Base-by-base conservation (phyloP, 1,284 basidiomycete genomes). In the Rhodotorula mucilaginosa region DNA sequence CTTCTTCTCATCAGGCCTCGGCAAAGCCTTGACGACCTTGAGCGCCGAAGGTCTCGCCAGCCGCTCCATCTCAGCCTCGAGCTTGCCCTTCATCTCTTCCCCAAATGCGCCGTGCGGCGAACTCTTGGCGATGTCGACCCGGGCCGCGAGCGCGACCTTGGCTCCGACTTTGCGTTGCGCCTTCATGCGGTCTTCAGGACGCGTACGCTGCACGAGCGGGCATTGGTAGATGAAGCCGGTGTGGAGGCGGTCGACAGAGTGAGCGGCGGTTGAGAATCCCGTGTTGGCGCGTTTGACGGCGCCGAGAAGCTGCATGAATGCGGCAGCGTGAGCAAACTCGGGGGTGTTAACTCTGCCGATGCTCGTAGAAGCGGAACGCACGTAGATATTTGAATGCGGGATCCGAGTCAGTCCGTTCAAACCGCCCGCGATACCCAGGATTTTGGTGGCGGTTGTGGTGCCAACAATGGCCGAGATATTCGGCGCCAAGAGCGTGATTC, bases 391-490 rank as follows among this genome's bases (percentile, higher is more conserved):
- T 82, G 93, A 96, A 5, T 92, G 86, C 8, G 97, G 97, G 86
- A 97, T 96, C 81, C 97, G 95, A 63, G 91, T 90, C 54, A 99
- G 86, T 0, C 91, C 92, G 64, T 87, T 87, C 26, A 99, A 85
- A 58, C 97, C 97, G 70, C 97, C 97, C 48, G 97, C 94, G 59
- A 97, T 93, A 81, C 97, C 97, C 59, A 99, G 88, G 61, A 99
- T 84, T 85, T 99, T 99, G 61, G 97, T 96, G 58, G 97, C 97
- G 83, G 94, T 96, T 74, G 92, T 92, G 67, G 96, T 97, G 80
- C 97, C 96, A 81, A 99, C 92, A 81, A 99, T 96, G 80, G 92
- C 91, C 78, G 93, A 96, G 80, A 99, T 88, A 82, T 99, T 99
- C 76, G 97, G 97, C 72, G 96, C 95, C 78, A 99, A 90, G 65